These are phyloP conservation scores for Saccharomycodes ludwigii DNA, from an alignment of 805 yeast species.

Conservation along the genomic window DNA sequence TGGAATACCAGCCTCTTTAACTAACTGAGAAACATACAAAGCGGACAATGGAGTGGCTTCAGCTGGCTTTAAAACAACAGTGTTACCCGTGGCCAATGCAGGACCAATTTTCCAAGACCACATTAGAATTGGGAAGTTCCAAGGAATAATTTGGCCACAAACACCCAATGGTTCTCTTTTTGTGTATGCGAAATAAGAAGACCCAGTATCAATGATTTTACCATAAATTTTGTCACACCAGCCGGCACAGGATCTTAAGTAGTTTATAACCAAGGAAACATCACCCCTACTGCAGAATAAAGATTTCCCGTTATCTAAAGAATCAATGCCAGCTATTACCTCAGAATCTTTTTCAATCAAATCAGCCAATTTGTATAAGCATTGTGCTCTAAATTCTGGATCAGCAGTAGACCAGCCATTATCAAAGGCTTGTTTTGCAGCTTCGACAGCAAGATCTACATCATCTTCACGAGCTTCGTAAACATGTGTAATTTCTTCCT, in stretches of 20 bases:
- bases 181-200: conserved; percentile 49
- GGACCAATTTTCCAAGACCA: conserved; percentile 84
- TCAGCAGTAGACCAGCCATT: conserved; percentile 58
- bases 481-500: conserved; percentile 53
- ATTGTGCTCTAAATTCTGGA: conserved; percentile 52
- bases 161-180: conserved; percentile 80
- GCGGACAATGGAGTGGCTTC: conserved; percentile 83
- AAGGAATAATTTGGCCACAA: conserved; percentile 81
- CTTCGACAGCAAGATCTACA: conserved; percentile 73
- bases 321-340: conserved; percentile 67
- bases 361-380: conserved; percentile 63
- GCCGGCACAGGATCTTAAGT: conserved; percentile 77
- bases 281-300: conserved; percentile 63
- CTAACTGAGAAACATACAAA: conserved; percentile 48
- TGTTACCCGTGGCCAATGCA: conserved; percentile 75
- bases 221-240: conserved; percentile 65
- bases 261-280: conserved; percentile 54
- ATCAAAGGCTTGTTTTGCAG: conserved; percentile 70
- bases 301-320: conserved; percentile 86
- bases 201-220: conserved; percentile 45
- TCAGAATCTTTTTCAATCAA: conserved; percentile 65
- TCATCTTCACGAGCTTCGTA: conserved; percentile 62
- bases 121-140: conserved; percentile 89
- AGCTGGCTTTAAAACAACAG: conserved; percentile 76
- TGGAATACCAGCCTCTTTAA: conserved; percentile 71